Percentiles rank a stretch among this genome's conserved stretches.
Conservation (phyloP, 1,284 basidiomycete genomes). For the Cutaneotrichosporon arboriforme region DNA sequence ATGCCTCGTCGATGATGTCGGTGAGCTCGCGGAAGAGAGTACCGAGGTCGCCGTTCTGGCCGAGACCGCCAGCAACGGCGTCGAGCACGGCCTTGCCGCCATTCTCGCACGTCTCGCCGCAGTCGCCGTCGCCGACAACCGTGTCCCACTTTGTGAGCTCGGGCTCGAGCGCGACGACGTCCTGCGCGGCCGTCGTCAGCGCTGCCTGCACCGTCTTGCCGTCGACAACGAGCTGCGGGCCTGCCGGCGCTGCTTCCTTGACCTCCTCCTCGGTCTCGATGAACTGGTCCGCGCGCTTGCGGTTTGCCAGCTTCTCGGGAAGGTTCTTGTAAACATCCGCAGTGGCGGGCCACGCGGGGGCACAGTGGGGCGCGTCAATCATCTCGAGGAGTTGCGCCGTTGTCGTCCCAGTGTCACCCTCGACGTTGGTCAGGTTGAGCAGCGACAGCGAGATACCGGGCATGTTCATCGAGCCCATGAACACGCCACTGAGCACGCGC, state of each 20-base stretch:
- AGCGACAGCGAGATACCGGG: constrained; percentile 51
- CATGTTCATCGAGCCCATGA: constrained; percentile 53
- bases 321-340: constrained; percentile 28
- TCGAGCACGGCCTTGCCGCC: constrained; percentile 39
- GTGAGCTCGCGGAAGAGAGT: constrained; percentile 40
- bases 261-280: constrained; percentile 35
- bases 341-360: constrained; percentile 48
- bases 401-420: constrained; percentile 23
- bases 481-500: constrained; percentile 48
- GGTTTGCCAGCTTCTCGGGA: constrained; percentile 19
- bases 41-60: constrained; percentile 39
- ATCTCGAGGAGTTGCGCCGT: constrained; percentile 44
- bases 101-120: constrained; percentile 44
- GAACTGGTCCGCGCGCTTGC: constrained; percentile 32
- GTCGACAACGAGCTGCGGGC: constrained; percentile 32
- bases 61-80: constrained; percentile 29
- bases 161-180: constrained; percentile 47
- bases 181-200: constrained; percentile 31
- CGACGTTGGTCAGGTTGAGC: constrained; percentile 48
- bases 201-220: constrained; percentile 21
- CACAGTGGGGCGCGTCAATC: constrained; percentile 50
- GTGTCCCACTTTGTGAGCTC: constrained; percentile 51
- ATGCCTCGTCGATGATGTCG: constrained; percentile 44
- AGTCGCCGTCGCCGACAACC: constrained; percentile 44
- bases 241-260: constrained; percentile 22